Base-by-base conservation (phyloP, 2,329 filamentous ascomycete species). In the Pleochaeta shiraiana region DNA sequence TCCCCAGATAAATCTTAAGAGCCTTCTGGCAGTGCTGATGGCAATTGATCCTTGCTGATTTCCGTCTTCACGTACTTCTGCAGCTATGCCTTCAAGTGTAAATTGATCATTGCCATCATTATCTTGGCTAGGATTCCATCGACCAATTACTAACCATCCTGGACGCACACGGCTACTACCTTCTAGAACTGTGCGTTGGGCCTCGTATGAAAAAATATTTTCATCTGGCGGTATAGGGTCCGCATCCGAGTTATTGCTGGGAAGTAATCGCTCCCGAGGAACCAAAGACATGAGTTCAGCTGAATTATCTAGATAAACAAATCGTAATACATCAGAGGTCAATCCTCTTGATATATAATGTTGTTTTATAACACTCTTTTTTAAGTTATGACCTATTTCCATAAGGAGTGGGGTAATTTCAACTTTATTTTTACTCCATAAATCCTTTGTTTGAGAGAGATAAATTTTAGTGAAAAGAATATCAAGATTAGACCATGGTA, bases 361-460 rank as follows among this genome's bases (percentile, higher is more conserved):
- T 2, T 64, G 59, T 5, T 63, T 33, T 21, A 70, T 60, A 31
- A 70, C 61, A 16, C 69, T 66, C 64, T 70, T 72, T 3, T 68
- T 60, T 2, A 72, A 71, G 0, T 70, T 70, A 68, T 83, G 80
- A 45, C 82, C 83, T 16, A 85, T 79, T 71, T 87, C 83, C 39
- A 83, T 77, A 0, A 89, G 77, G 1, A 88, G 73, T 24, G 79
- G 77, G 4, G 80, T 81, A 1, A 79, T 79, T 70, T 87, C 84
- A 1, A 85, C 83, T 0, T 83, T 86, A 68, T 86, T 87, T 0
- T 83, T 86, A 68, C 86, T 87, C 86, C 86, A 89, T 2, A 88
- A 75, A 70, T 88, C 85, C 66, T 86, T 86, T 0, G 83, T 81
- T 19, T 83, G 80, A 2, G 76, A 75, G n/a, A 84, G 79, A 69